Conservation (phyloP, 2,329 filamentous ascomycete species). For the Scytalidium sp. region DNA sequence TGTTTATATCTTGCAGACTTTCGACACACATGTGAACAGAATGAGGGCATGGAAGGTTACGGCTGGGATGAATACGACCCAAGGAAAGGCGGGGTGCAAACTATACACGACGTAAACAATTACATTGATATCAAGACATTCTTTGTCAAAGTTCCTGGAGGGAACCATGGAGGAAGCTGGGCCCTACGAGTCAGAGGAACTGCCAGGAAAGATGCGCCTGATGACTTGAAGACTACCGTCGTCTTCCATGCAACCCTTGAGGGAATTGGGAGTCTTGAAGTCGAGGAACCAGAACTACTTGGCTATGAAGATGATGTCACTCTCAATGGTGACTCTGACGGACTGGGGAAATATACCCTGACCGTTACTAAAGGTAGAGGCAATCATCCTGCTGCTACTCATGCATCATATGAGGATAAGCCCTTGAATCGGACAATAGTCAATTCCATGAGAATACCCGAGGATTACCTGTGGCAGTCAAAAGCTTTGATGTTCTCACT, state of each 20-base stretch:
- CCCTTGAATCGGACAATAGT: slow-evolving; percentile 76
- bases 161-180: slow-evolving; percentile 85
- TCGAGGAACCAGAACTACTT: slow-evolving; percentile 49
- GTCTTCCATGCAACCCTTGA: slow-evolving; percentile 83
- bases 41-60: slow-evolving; percentile 90
- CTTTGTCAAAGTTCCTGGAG: slow-evolving; percentile 90
- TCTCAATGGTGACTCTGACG: slow-evolving; percentile 65
- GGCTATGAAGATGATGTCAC: slow-evolving; percentile 62
- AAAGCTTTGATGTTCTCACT: slow-evolving; percentile 66
- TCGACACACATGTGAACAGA: slow-evolving; percentile 92
- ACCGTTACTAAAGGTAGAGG: slow-evolving; percentile 69
- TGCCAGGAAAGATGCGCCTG: slow-evolving; percentile 65
- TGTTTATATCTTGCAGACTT: slow-evolving; percentile 54
- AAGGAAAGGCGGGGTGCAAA: slow-evolving; percentile 80
- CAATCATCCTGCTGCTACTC: slow-evolving; percentile 59
- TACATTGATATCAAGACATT: slow-evolving; percentile 86
- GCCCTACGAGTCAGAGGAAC: slow-evolving; percentile 82
- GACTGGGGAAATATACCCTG: slow-evolving; percentile 78
- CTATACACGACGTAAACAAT: slow-evolving; percentile 87
- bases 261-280: slow-evolving; percentile 64
- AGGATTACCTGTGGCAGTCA: slow-evolving; percentile 77
- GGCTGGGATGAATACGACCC: slow-evolving; percentile 98
- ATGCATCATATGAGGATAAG: slow-evolving; percentile 65
- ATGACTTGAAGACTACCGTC: slow-evolving; percentile 69
- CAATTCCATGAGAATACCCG: slow-evolving; percentile 63